A percentile compares a stretch with the other conserved stretches of the same genome.
These are phyloP conservation scores for Odontarrhena argentea DNA, from an alignment of 345 rosid genomes.

Conservation along the genomic window DNA sequence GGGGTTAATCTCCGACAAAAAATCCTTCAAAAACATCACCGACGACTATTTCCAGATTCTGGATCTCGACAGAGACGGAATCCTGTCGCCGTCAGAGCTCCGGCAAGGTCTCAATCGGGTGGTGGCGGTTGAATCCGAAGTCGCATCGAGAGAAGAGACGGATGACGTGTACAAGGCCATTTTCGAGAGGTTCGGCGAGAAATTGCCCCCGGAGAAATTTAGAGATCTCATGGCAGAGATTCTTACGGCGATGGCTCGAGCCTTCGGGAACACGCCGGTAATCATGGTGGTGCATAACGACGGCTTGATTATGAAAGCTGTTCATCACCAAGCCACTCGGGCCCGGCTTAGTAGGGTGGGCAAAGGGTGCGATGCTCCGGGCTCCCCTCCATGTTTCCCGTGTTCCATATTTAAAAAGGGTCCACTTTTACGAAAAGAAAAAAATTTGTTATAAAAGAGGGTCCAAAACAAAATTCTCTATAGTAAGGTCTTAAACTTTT, in stretches of 20 bases:
- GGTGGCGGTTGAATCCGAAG: conserved; percentile 42
- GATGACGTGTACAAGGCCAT: conserved; percentile 36
- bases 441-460: no score
- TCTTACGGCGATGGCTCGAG: conserved; percentile 56
- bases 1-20: conserved; percentile 42
- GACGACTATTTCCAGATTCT: conserved; percentile 43
- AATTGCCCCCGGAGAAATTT: conserved; percentile 39
- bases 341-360: no score
- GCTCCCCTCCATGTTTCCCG: no score
- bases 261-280: conserved; percentile 51
- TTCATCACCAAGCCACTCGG: conserved; percentile 33
- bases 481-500: no score
- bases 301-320: conserved; percentile 61
- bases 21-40: conserved; percentile 40
- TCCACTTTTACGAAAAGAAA: no score
- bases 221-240: conserved; percentile 47
- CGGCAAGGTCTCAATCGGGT: conserved; percentile 41
- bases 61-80: conserved; percentile 49
- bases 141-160: conserved; percentile 27
- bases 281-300: conserved; percentile 46
- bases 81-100: conserved; percentile 41
- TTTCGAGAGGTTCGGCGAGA: conserved; percentile 53
- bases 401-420: no score
- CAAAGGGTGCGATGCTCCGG: no score
- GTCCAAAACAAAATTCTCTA: no score